phyloP scores from a whole-genome alignment of 2,329 filamentous ascomycete genomes.

The Achaetomium macrosporum region DNA sequence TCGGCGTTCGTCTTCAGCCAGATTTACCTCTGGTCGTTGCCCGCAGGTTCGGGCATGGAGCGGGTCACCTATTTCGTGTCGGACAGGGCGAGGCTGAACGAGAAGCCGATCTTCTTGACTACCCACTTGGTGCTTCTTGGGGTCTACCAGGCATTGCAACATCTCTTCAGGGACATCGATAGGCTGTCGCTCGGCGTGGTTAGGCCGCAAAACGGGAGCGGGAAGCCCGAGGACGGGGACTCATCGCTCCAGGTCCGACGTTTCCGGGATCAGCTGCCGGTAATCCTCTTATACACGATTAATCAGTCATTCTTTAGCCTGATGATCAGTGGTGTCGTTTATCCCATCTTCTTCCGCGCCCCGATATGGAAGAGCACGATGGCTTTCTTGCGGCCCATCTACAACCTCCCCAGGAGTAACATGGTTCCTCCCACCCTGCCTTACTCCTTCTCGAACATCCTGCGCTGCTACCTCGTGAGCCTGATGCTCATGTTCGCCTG shows the following conservation, averaged over 20 bases:
- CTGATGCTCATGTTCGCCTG: conserved; percentile 66
- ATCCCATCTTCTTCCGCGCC: conserved; percentile 56
- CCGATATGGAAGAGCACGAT: conserved; percentile 65
- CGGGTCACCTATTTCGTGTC: conserved; percentile 67
- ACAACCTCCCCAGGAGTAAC: conserved; percentile 67
- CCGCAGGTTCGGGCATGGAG: conserved; percentile 55
- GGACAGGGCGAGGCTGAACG: conserved; percentile 74
- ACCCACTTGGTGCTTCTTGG: conserved; percentile 64
- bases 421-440: conserved; percentile 55
- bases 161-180: conserved; percentile 71
- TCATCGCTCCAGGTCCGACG: conserved; percentile 31
- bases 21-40: conserved; percentile 69
- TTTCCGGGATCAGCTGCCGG: conserved; percentile 36
- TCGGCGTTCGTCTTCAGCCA: conserved; percentile 77
- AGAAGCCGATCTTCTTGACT: conserved; percentile 76
- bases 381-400: conserved; percentile 64
- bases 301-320: conserved; percentile 38
- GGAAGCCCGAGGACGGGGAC: conserved; percentile 17
- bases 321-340: conserved; percentile 49
- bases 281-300: conserved; percentile 33
- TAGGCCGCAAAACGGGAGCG: conserved; percentile 23
- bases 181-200: conserved; percentile 47
- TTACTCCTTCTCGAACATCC: conserved; percentile 49
- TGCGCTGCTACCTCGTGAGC: conserved; percentile 55
- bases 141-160: conserved; percentile 59